Evolutionary conservation across 2,329 filamentous ascomycete species (phyloP).

Genomic region (Colletotrichum sp.): DNA sequence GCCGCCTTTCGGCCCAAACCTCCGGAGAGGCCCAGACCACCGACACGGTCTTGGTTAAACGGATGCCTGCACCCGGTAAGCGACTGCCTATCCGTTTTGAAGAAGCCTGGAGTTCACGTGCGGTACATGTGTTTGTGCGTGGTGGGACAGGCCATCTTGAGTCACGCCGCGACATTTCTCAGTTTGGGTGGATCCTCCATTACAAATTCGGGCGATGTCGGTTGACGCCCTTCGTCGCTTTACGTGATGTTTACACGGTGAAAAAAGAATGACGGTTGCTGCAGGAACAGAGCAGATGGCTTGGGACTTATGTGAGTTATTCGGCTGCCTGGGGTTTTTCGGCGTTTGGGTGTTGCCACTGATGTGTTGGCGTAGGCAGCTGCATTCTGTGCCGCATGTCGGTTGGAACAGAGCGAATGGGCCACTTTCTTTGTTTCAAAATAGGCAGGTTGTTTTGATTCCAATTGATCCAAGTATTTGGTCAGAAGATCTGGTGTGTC

Average conservation of each 20-base stretch:
- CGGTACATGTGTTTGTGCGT: background rate
- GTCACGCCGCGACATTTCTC: background rate
- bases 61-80: background rate
- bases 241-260: background rate
- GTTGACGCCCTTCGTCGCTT: background rate
- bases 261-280: background rate
- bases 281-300: background rate
- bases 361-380: background rate
- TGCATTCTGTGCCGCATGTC: background rate
- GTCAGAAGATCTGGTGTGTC: accelerated
- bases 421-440: background rate
- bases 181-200: background rate
- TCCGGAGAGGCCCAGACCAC: background rate
- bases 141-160: background rate
- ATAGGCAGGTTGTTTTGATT: background rate
- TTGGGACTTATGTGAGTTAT: background rate
- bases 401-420: background rate
- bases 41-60: background rate
- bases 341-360: background rate
- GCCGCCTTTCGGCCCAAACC: background rate
- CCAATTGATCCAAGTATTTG: accelerated
- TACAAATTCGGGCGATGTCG: background rate
- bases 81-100: background rate
- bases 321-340: background rate
- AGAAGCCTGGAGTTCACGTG: background rate